Evolutionary conservation across 306 rosid species (phyloP).

Genomic region (Dryas drummondii): DNA sequence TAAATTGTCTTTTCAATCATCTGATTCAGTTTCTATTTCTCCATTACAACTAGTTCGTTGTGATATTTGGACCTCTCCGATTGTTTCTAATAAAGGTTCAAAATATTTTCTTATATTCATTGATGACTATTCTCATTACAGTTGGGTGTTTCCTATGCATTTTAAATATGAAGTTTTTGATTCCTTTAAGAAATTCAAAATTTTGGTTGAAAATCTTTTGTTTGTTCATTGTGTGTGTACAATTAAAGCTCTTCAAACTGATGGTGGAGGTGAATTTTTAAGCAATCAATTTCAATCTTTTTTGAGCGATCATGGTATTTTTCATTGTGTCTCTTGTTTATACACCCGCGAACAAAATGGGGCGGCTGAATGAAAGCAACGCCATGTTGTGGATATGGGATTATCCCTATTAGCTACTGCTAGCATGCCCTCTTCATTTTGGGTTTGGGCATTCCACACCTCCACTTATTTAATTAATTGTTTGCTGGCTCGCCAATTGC

Average conservation of each 20-base stretch:
- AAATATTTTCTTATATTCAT: not conserved
- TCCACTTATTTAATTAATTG: not conserved
- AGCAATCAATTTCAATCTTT: too few relatives aligned
- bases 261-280: not conserved
- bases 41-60: not conserved
- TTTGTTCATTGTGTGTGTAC: not conserved
- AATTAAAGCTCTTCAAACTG: not conserved
- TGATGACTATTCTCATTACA: not conserved
- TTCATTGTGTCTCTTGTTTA: not conserved
- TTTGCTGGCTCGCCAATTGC: not conserved
- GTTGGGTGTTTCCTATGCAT: not conserved
- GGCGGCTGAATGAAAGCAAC: not conserved
- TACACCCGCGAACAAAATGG: not conserved
- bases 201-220: not conserved
- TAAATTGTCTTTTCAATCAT: not conserved
- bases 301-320: too few relatives aligned
- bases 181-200: not conserved
- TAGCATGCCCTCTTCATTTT: not conserved
- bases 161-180: not conserved
- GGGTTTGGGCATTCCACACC: not conserved
- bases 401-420: not conserved
- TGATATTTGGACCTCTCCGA: not conserved
- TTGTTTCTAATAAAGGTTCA: not conserved
- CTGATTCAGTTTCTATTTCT: not conserved
- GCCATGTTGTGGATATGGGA: not conserved